Conservation (phyloP, 2,329 filamentous ascomycete species). For the Cytospora mali region DNA sequence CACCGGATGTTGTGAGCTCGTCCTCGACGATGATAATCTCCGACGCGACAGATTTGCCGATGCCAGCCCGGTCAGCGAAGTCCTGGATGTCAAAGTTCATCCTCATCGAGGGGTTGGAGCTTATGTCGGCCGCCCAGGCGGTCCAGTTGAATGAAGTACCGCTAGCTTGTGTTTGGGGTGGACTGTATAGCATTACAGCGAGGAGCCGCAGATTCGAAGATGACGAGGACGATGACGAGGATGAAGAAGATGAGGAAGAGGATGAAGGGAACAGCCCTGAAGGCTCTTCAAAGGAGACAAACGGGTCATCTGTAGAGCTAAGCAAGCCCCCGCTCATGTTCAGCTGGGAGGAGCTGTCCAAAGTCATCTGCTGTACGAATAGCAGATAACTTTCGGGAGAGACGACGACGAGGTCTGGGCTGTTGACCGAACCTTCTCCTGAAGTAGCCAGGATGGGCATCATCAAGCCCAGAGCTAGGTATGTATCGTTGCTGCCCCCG, state of each 20-base stretch:
- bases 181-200: slow-evolving; percentile 21
- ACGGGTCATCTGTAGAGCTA: slow-evolving; percentile 27
- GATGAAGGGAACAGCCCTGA: slow-evolving; percentile 36
- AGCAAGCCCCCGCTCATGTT: slow-evolving; percentile 27
- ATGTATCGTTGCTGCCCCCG: slow-evolving; percentile 12
- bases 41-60: slow-evolving; percentile 23
- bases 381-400: slow-evolving; percentile 25
- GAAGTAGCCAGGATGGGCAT: slow-evolving; percentile 27
- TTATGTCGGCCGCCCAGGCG: slow-evolving; percentile 23
- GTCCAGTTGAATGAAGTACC: slow-evolving; percentile 21
- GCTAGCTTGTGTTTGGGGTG: slow-evolving; percentile 1
- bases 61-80: slow-evolving; percentile 22
- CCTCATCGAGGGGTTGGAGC: slow-evolving; percentile 20
- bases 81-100: slow-evolving; percentile 23
- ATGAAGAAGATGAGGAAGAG: slow-evolving; percentile 35
- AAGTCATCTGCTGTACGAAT: slow-evolving; percentile 27
- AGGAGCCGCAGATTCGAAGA: slow-evolving; percentile 27
- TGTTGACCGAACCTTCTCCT: slow-evolving; percentile 16
- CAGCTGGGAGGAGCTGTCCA: slow-evolving; percentile 19
- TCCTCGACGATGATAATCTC: slow-evolving; percentile 24
- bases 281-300: slow-evolving; percentile 33
- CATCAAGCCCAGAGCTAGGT: slow-evolving; percentile 25
- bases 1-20: slow-evolving; percentile 4
- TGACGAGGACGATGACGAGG: slow-evolving; percentile 25
- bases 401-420: slow-evolving; percentile 24